Evolutionary conservation across 352 stramenopile genomes (phyloP), one percentile per base, ranked within the genome.

Genomic region (Phytophthora rubi): DNA sequence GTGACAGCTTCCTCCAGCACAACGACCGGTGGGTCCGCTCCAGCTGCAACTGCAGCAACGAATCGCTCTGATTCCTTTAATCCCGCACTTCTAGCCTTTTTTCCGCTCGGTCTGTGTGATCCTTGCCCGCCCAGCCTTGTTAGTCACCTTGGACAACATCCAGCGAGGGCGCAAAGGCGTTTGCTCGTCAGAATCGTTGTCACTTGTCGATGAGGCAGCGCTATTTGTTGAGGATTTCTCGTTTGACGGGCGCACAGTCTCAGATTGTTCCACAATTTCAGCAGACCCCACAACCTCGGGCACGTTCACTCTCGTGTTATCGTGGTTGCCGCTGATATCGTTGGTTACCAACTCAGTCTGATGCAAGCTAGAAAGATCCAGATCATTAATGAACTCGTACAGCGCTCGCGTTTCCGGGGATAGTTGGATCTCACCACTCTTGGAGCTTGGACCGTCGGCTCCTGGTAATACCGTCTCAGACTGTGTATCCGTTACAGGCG

Each of bases 141-240:
- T 62, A 2, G 56, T 47, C 7, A 12, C 28, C 7, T 53, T 62
- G 2, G 56, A 62, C 6, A 62, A 9, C 23, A 53, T 53, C 56
- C 56, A 62, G 15, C 37, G 37, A 18, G 37, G 37, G 10, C 3
- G 37, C 15, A n/a, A 18, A 45, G 12, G 10, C 37, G 15, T 16
- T 45, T 45, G 37, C 10, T 45, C 37, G 15, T 18, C 37, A 15
- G 5, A 15, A 45, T n/a, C 37, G 37, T n/a, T n/a, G 37, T 15
- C 37, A 45, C 12, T 15, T 45, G 5, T 6, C 12, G 37, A 45
- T 6, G 37, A 6, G 15, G 13, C 37, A 45, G 12, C 37, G 15
- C 9, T 18, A 18, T 45, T 45, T 15, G 37, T 16, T 12, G 37
- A 6, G 5, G 37, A 10, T n/a, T 6, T 45, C 37, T 18, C 37